Evolutionary conservation across 768 basidiomycete genomes (phyloP).

Genomic region (Lentinula aciculospora): DNA sequence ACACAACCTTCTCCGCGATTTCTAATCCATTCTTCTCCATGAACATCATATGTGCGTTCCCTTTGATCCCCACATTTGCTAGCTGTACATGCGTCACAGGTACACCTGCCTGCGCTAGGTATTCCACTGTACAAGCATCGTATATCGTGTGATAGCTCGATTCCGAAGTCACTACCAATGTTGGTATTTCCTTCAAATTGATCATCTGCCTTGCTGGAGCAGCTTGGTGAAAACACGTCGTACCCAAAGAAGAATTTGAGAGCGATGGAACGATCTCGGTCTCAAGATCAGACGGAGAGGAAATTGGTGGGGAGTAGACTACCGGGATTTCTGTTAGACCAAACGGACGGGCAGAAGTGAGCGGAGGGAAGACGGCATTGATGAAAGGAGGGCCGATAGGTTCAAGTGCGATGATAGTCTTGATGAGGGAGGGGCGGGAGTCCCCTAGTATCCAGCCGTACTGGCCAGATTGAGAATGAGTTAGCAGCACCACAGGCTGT

Average conservation of each 20-base stretch:
- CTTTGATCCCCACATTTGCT: constrained; percentile 24
- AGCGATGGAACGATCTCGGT: constrained; percentile 13
- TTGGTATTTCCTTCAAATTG: constrained; percentile 26
- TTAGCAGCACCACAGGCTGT: constrained; percentile 27
- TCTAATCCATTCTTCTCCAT: constrained; percentile 32
- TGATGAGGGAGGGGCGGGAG: constrained; percentile 24
- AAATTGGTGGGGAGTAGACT: constrained; percentile 25
- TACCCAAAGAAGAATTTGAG: constrained; percentile 11
- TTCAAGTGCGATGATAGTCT: constrained; percentile 31
- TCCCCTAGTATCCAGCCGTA: constrained; percentile 33
- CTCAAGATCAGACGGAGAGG: constrained; percentile 21
- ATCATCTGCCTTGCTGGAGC: constrained; percentile 23
- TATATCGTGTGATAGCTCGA: constrained; percentile 31
- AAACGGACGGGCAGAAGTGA: constrained; percentile 21
- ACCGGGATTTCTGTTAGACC: constrained; percentile 31
- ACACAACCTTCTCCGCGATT: constrained; percentile 25
- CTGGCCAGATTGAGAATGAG: constrained; percentile 31
- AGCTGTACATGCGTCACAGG: constrained; percentile 24
- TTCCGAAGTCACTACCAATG: constrained; percentile 30
- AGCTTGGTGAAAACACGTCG: constrained; percentile 25
- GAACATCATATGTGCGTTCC: constrained; percentile 35
- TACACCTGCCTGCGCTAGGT: constrained; percentile 27
- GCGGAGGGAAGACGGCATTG: constrained; percentile 19
- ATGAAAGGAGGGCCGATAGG: constrained; percentile 32
- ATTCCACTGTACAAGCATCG: constrained; percentile 27